Conservation (phyloP, 2,329 filamentous ascomycete genomes). For the Fulvia fulva region DNA sequence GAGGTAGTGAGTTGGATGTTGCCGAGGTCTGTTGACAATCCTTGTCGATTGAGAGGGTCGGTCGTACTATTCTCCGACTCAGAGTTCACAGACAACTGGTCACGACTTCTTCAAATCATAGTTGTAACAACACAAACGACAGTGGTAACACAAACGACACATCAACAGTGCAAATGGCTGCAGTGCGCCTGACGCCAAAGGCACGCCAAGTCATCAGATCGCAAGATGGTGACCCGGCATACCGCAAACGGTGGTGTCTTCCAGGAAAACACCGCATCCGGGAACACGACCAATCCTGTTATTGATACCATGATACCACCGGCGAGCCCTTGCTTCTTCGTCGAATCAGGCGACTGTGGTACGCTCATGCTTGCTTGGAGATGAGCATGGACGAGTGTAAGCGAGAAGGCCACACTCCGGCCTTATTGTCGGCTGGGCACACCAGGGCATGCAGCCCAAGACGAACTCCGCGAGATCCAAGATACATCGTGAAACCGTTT, state of each 20-base stretch:
- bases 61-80: no score
- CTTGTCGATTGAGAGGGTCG: no score
- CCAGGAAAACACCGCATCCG: not conserved
- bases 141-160: no score
- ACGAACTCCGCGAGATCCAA: not conserved
- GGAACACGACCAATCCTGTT: not conserved
- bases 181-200: not conserved
- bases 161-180: not conserved
- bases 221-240: not conserved
- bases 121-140: no score
- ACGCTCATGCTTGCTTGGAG: not conserved
- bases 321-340: not conserved
- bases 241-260: not conserved
- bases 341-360: not conserved
- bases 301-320: not conserved
- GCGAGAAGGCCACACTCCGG: not conserved
- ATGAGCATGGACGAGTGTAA: not conserved
- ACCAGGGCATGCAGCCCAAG: not conserved
- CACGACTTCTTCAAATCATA: no score
- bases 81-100: no score
- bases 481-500: not conserved
- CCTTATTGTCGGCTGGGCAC: not conserved
- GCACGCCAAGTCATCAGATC: not conserved
- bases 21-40: not conserved
- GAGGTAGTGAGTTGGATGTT: not conserved